Percentiles rank a stretch among this genome's conserved stretches.
phyloP scores from a whole-genome alignment of 805 yeast genomes.

The Torulaspora indica region DNA sequence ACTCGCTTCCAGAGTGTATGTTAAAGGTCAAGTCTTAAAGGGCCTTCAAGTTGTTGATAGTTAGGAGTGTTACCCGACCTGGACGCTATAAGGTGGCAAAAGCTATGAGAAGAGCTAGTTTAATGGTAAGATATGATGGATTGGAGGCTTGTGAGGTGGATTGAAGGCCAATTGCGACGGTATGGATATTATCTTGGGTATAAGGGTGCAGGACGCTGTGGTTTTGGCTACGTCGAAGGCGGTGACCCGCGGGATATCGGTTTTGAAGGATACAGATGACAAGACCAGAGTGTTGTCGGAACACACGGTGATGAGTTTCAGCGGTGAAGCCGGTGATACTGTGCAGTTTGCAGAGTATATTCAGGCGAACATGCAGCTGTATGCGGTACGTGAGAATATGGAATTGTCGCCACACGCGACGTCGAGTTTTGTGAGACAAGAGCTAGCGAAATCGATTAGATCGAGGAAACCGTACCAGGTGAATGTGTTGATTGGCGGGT shows the following conservation, averaged over 20 bases:
- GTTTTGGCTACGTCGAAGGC: constrained; percentile 93
- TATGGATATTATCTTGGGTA: constrained; percentile 91
- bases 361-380: constrained; percentile 86
- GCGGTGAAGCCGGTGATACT: constrained; percentile 97
- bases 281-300: constrained; percentile 71
- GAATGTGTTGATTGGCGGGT: constrained; percentile 84
- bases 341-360: constrained; percentile 91
- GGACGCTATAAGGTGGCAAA: constrained; percentile 10
- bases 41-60: background rate
- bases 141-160: background rate
- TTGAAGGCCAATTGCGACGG: constrained; percentile 1
- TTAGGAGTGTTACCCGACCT: constrained; percentile 5
- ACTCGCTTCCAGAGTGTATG: background rate
- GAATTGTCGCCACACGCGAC: constrained; percentile 83
- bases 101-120: background rate
- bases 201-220: constrained; percentile 74
- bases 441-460: constrained; percentile 81
- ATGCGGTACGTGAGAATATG: constrained; percentile 75
- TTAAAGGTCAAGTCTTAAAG: background rate
- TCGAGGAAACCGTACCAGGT: constrained; percentile 96
- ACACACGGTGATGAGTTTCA: constrained; percentile 77
- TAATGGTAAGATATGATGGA: background rate
- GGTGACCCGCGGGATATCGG: constrained; percentile 82
- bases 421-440: constrained; percentile 82
- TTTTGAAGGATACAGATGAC: constrained; percentile 72